These are phyloP conservation scores for Epicoccum nigrum DNA, from an alignment of 2,329 filamentous ascomycete species.

Conservation along the genomic window DNA sequence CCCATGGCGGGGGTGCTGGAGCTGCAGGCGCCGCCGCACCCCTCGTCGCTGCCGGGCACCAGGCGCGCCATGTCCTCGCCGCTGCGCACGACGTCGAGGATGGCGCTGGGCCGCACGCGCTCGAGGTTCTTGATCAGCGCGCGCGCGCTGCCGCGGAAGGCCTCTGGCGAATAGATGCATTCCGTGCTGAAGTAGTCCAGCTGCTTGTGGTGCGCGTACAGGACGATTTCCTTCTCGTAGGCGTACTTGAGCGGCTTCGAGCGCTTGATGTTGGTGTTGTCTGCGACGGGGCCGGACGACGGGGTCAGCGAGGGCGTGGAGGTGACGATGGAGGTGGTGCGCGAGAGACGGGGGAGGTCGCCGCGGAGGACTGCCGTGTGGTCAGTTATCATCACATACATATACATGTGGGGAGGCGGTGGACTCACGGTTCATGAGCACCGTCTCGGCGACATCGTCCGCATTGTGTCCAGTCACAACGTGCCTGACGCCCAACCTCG, in stretches of 20 bases:
- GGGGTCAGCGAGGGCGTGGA: constrained; percentile 47
- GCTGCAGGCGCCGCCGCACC: constrained; percentile 38
- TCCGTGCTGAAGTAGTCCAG: constrained; percentile 98
- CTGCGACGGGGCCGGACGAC: constrained; percentile 58
- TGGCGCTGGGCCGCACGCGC: constrained; percentile 89
- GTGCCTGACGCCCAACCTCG: constrained; percentile 84
- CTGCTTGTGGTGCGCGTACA: constrained; percentile 96
- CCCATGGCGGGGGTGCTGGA: constrained; percentile 50
- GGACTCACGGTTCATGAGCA: constrained; percentile 80
- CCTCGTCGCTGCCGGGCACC: constrained; percentile 63
- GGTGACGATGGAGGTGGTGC: constrained; percentile 88
- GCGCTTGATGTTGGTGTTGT: constrained; percentile 81
- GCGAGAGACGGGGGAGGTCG: constrained; percentile 82
- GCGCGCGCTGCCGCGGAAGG: constrained; percentile 89
- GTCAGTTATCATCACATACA: constrained; percentile 13
- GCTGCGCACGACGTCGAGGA: constrained; percentile 90
- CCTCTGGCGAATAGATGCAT: constrained; percentile 97
- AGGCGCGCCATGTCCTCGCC: constrained; percentile 95
- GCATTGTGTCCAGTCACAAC: constrained; percentile 98
- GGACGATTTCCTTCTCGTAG: constrained; percentile 98
- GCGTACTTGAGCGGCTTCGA: constrained; percentile 98
- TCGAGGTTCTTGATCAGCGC: constrained; percentile 95
- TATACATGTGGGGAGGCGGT: neutral
- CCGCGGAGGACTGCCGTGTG: constrained; percentile 70
- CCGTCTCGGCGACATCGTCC: constrained; percentile 95